Evolutionary conservation across 2,329 filamentous ascomycete species (phyloP), one percentile per base, ranked within the genome.

Genomic region (Dothideomycetes sp.): DNA sequence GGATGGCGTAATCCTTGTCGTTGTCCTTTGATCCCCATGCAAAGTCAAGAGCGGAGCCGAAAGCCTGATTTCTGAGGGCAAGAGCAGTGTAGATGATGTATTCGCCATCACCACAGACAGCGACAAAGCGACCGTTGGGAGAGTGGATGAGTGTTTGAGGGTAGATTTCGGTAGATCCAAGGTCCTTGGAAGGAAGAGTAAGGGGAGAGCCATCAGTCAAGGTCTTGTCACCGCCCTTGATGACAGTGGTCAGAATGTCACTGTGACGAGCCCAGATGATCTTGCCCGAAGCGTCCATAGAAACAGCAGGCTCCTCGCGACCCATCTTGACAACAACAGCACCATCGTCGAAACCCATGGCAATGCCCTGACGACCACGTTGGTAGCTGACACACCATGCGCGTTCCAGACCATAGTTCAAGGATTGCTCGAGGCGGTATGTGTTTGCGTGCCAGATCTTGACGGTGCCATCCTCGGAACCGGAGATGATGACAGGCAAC

Each of bases 371-470:
- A 69, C 85, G 87, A 50, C 88, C 88, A 60, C 86, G 83, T 61
- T 98, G 91, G 58, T 93, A 95, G 18, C 86, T 82, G 32, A 96
- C 86, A 74, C 91, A 96, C 91, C 91, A 98, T 41, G 89, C 91
- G 56, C 91, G 78, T 64, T 98, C 91, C 34, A 98, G 68, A 20
- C 88, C 91, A 62, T 98, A 98, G 67, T 86, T 95, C 47, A 98
- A 70, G 1, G 88, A 94, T 60, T 96, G 91, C 64, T 96, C 91
- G 45, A 96, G 76, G 50, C 91, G 76, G 64, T 96, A 96, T 39
- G 91, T 98, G 58, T 94, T 95, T 49, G 89, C 88, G 61, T 98
- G 88, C 91, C 91, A 98, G 62, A 98, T 88, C 64, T 94, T 93
- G 59, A 98, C 80, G 1, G 88, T 94, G 49, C 89, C 89, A 63